Evolutionary conservation across 2,329 filamentous ascomycete species (phyloP).

Genomic region (Microcera coccophila): DNA sequence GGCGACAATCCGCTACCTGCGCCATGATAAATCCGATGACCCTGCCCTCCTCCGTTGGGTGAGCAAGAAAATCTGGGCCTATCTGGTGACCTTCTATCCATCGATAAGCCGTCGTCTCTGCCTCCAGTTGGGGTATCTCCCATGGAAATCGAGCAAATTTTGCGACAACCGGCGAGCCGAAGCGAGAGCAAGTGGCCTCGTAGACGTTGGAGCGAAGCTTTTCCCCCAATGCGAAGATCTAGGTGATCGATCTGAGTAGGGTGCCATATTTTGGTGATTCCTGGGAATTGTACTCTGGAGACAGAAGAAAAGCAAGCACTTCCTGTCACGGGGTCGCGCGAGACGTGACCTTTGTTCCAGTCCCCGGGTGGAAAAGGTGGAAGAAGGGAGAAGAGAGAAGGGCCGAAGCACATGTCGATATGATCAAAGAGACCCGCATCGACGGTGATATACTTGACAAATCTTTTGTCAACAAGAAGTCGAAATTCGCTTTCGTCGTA

Average conservation of each 20-base stretch:
- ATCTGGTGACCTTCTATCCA: conserved; percentile 26
- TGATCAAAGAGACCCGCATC: conserved; percentile 30
- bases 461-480: conserved; percentile 32
- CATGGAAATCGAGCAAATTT: conserved; percentile 29
- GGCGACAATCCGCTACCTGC: conserved; percentile 20
- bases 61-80: conserved; percentile 28
- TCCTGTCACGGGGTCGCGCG: conserved; percentile 21
- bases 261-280: conserved; percentile 35
- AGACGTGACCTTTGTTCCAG: conserved; percentile 39
- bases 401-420: conserved; percentile 33
- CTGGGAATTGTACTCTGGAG: conserved; percentile 26
- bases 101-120: conserved; percentile 30
- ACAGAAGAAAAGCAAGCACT: conserved; percentile 26
- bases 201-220: conserved; percentile 21
- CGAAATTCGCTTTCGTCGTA: conserved; percentile 34
- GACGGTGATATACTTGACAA: conserved; percentile 39
- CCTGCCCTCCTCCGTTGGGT: conserved; percentile 30
- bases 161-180: conserved; percentile 18
- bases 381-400: conserved; percentile 30
- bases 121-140: conserved; percentile 29
- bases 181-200: conserved; percentile 21
- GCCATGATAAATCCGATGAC: conserved; percentile 29
- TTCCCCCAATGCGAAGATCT: conserved; percentile 21
- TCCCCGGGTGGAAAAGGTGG: conserved; percentile 37
- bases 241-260: conserved; percentile 32